Evolutionary conservation across 2,329 filamentous ascomycete genomes (phyloP).

Genomic region (Arthroderma sp.): DNA sequence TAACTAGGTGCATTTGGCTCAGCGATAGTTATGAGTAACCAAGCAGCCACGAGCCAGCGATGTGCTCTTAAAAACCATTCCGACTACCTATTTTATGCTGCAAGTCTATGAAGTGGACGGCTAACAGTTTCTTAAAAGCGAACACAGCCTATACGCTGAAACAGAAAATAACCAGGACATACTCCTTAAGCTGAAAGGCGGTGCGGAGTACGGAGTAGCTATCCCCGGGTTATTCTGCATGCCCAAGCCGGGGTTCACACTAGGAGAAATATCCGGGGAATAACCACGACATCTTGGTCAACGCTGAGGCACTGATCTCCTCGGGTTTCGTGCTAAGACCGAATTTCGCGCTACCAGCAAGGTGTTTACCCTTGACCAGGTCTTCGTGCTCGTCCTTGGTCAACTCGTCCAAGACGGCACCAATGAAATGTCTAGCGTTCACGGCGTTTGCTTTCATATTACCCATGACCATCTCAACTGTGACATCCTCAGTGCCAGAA

Average conservation of each 20-base stretch:
- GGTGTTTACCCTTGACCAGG: constrained; percentile 67
- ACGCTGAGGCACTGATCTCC: constrained; percentile 59
- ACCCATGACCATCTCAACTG: constrained; percentile 91
- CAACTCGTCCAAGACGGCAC: constrained; percentile 69
- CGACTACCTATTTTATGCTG: too few relatives aligned
- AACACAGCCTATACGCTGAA: neutral
- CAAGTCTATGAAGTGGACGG: neutral
- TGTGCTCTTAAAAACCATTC: too few relatives aligned
- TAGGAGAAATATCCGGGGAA: constrained; percentile 67
- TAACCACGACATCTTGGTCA: constrained; percentile 71
- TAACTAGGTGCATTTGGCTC: neutral
- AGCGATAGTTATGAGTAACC: neutral
- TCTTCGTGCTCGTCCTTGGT: constrained; percentile 64
- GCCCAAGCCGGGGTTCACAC: neutral
- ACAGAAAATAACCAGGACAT: neutral
- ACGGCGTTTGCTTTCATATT: constrained; percentile 89
- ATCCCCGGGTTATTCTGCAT: neutral
- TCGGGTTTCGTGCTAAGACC: constrained; percentile 74
- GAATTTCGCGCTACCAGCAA: constrained; percentile 62
- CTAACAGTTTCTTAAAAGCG: neutral
- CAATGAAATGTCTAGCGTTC: constrained; percentile 77
- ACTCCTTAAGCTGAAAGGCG: too few relatives aligned
- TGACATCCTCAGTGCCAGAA: constrained; percentile 58
- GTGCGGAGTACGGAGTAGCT: too few relatives aligned
- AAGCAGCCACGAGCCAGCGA: neutral